Percentiles rank a stretch among this genome's conserved stretches.
These are phyloP conservation scores for Rubus idaeus DNA, from an alignment of 306 rosid genomes.

Conservation along the genomic window DNA sequence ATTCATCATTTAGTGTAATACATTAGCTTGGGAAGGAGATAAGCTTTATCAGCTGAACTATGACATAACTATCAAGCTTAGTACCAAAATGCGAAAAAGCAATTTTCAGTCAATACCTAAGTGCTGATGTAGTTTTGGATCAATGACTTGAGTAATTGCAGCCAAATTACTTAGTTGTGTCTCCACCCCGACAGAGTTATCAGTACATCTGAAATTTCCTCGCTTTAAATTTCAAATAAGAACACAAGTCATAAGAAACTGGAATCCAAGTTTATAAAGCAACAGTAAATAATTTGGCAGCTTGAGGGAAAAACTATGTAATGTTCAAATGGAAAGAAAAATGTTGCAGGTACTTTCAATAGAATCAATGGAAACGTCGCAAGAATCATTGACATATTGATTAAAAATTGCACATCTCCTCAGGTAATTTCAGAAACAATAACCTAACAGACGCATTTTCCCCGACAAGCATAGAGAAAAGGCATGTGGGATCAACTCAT, in stretches of 20 bases:
- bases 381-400: background rate
- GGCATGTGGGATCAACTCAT: background rate
- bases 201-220: conserved; percentile 92
- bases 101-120: conserved; percentile 57
- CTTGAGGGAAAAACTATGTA: background rate
- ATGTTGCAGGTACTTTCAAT: background rate
- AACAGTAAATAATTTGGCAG: conserved; percentile 4
- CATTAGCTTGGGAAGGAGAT: background rate
- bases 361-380: background rate
- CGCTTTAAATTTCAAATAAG: conserved; percentile 59
- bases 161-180: conserved; percentile 79
- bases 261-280: conserved; percentile 27
- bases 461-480: background rate
- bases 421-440: background rate
- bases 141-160: conserved; percentile 85
- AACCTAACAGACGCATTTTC: background rate
- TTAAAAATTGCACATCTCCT: conserved; percentile 7
- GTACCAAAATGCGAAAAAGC: conserved; percentile 23
- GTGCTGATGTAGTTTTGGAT: conserved; percentile 97
- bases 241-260: conserved; percentile 39
- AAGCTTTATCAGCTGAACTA: background rate
- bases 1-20: background rate
- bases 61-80: conserved; percentile 1
- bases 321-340: background rate
- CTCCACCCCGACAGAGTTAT: conserved; percentile 88